A percentile compares a stretch with the other conserved stretches of the same genome.
phyloP scores from a whole-genome alignment of 352 stramenopile genomes.

The Phytophthora palmivora region DNA sequence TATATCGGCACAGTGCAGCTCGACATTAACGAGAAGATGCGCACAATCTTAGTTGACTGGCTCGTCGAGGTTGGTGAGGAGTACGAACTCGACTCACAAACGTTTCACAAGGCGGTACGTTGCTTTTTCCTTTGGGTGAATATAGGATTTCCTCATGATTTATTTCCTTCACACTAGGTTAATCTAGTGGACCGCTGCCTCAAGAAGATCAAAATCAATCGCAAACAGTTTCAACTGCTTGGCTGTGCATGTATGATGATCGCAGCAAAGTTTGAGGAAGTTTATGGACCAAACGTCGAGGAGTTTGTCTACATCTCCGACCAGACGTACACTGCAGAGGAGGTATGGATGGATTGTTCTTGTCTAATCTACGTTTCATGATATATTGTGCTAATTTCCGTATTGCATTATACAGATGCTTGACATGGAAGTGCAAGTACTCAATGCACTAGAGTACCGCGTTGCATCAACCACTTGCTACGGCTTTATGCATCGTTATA shows the following conservation, averaged over 20 bases:
- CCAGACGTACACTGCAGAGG: slow-evolving; percentile 92
- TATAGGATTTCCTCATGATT: slow-evolving; percentile 1
- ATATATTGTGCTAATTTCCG: slow-evolving; percentile 14
- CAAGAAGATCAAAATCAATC: slow-evolving; percentile 83
- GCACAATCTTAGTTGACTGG: slow-evolving; percentile 99
- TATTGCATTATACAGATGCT: slow-evolving; percentile 61
- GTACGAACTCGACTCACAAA: slow-evolving; percentile 85
- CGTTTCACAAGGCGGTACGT: slow-evolving; percentile 82
- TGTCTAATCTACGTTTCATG: neutral
- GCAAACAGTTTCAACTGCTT: slow-evolving; percentile 95
- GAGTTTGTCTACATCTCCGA: slow-evolving; percentile 99
- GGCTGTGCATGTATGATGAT: slow-evolving; percentile 96
- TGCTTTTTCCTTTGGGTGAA: neutral
- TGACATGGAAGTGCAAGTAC: slow-evolving; percentile 81
- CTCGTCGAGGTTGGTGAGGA: slow-evolving; percentile 93
- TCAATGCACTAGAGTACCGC: slow-evolving; percentile 79
- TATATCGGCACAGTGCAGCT: slow-evolving; percentile 89
- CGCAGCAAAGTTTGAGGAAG: slow-evolving; percentile 98
- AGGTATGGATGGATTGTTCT: slow-evolving; percentile 43
- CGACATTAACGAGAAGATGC: slow-evolving; percentile 99
- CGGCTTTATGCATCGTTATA: slow-evolving; percentile 74
- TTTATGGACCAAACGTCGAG: slow-evolving; percentile 92
- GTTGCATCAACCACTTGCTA: slow-evolving; percentile 81
- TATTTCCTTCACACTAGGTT: slow-evolving; percentile 39
- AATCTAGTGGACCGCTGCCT: slow-evolving; percentile 89